Conservation (phyloP, 2,329 filamentous ascomycete genomes). For the Beauveria australis region DNA sequence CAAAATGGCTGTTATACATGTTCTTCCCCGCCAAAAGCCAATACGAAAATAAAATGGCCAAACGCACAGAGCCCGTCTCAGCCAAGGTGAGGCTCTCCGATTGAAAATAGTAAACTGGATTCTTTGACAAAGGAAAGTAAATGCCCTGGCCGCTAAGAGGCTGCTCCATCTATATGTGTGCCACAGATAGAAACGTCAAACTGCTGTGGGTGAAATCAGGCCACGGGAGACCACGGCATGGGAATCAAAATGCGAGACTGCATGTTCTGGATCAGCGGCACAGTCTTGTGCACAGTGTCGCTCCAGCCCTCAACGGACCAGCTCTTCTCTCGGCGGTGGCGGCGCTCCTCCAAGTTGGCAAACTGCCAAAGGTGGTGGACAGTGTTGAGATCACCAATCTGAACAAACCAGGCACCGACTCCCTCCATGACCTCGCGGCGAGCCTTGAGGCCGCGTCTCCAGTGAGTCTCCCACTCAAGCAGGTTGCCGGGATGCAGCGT, state of each 20-base stretch:
- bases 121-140: constrained; percentile 7
- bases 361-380: constrained; percentile 99
- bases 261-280: constrained; percentile 94
- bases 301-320: constrained; percentile 95
- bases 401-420: constrained; percentile 96
- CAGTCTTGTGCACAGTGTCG: constrained; percentile 96
- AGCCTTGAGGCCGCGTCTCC: constrained; percentile 84
- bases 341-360: constrained; percentile 89
- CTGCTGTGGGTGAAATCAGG: constrained; percentile 35
- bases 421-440: constrained; percentile 97
- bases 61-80: background rate
- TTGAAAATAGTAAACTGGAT: background rate
- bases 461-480: constrained; percentile 97
- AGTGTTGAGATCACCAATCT: constrained; percentile 94
- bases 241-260: constrained; percentile 88
- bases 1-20: constrained; percentile 9
- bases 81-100: background rate
- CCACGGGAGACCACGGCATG: constrained; percentile 93
- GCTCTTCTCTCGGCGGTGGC: constrained; percentile 82
- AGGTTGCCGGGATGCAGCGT: constrained; percentile 92
- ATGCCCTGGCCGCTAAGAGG: background rate
- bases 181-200: constrained; percentile 4
- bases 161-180: constrained; percentile 9
- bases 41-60: background rate
- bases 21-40: background rate